Base-by-base conservation (phyloP, 139 green algal genomes). In the Zygnema cylindricum region DNA sequence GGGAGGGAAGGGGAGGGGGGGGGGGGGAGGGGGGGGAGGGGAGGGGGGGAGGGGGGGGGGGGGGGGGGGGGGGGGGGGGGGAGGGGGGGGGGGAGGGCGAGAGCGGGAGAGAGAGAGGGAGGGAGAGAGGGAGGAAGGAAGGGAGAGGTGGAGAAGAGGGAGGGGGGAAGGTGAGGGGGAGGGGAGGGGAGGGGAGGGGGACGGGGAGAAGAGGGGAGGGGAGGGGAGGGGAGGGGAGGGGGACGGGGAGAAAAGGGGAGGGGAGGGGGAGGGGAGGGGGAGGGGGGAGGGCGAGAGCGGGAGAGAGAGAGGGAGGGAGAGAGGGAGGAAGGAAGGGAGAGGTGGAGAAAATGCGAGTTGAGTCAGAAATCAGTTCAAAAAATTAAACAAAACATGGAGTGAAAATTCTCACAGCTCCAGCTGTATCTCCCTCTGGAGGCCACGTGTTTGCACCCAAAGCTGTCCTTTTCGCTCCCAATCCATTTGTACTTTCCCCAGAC, bases 21-120 rank as follows among this genome's bases (percentile, higher is more conserved):
- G n/a, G n/a, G n/a, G n/a, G n/a, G n/a, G n/a, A n/a, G n/a, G n/a
- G n/a, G n/a, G n/a, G n/a, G n/a, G n/a, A n/a, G n/a, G n/a, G n/a
- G n/a, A n/a, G n/a, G n/a, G n/a, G n/a, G n/a, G n/a, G n/a, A n/a
- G n/a, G n/a, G n/a, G n/a, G n/a, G n/a, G n/a, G n/a, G n/a, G n/a
- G n/a, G n/a, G n/a, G n/a, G n/a, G n/a, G n/a, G n/a, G n/a, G n/a
- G n/a, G n/a, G n/a, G n/a, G n/a, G n/a, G n/a, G n/a, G n/a, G n/a
- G n/a, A n/a, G n/a, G n/a, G n/a, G n/a, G n/a, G n/a, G n/a, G n/a
- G n/a, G n/a, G n/a, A n/a, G n/a, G n/a, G n/a, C n/a, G n/a, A n/a
- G n/a, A n/a, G n/a, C n/a, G n/a, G n/a, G n/a, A n/a, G n/a, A n/a
- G 57, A 73, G 57, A 73, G 57, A 73, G 57, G 57, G 30, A 73